phyloP scores from a whole-genome alignment of 1,139 yeast genomes.

The Nakaseomyces bracarensis region DNA sequence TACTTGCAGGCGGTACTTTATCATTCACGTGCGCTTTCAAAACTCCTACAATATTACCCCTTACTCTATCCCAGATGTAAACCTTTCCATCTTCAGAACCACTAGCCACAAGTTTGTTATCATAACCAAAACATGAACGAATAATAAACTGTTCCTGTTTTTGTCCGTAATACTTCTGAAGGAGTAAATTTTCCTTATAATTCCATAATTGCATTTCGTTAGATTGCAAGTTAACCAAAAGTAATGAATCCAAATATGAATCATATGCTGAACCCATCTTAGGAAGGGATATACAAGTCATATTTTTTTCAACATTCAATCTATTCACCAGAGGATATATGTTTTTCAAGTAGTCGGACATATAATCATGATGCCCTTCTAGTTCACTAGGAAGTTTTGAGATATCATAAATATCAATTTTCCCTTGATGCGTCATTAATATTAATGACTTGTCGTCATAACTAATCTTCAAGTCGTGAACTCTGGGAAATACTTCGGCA shows the following conservation, averaged over 20 bases:
- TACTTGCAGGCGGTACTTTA: conserved; percentile 8
- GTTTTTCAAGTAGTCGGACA: not conserved
- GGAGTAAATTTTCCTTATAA: conserved; percentile 40
- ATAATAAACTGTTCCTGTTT: conserved; percentile 62
- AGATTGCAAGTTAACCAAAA: conserved; percentile 61
- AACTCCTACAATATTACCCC: conserved; percentile 60
- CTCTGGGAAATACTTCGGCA: conserved; percentile 40
- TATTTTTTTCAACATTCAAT: conserved; percentile 35
- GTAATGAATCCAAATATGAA: conserved; percentile 26
- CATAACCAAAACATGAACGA: conserved; percentile 68
- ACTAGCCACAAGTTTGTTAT: conserved; percentile 63
- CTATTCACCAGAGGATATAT: conserved; percentile 17
- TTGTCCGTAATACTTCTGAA: conserved; percentile 63
- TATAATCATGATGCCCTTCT: not conserved
- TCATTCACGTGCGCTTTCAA: conserved; percentile 48
- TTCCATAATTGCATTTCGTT: conserved; percentile 82
- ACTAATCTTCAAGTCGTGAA: conserved; percentile 63
- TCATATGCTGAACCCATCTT: conserved; percentile 6
- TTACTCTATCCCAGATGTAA: conserved; percentile 71
- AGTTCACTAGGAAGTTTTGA: conserved; percentile 3
- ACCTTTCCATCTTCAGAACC: conserved; percentile 81
- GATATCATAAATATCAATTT: conserved; percentile 34
- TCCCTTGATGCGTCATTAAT: conserved; percentile 54
- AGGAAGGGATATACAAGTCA: conserved; percentile 44
- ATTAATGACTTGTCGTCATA: conserved; percentile 56